Evolutionary conservation across 805 yeast genomes (phyloP), one percentile per base, ranked within the genome.

Genomic region (fission yeast (Schizosaccharomyces pombe)): DNA sequence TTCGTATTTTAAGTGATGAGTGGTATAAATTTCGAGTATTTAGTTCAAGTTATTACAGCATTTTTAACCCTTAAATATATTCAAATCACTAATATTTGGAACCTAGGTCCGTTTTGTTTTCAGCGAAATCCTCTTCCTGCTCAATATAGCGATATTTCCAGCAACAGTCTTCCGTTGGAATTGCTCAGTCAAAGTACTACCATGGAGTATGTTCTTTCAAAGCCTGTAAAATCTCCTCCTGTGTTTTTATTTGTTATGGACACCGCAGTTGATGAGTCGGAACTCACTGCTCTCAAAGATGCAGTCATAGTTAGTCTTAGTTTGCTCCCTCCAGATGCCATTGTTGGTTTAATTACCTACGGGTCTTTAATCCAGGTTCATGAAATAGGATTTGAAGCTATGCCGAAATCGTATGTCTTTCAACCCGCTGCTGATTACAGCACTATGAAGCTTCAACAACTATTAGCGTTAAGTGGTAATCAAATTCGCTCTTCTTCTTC

Each of bases 281-380:
- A 85, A 63, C 72, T 87, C 62, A 77, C 78, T 64, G 84, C 93
- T 2, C 72, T 87, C 67, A 85, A 83, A 62, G 93, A 84, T 60
- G 73, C 89, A 32, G 73, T 86, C 62, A 75, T 83, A 53, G 75
- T 82, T 55, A 78, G 91, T 1, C 72, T 87, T 60, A 74, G 83
- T 53, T 69, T 84, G 61, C 75, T 87, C 62, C 97, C 97, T 14
- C 91, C 93, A 47, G 85, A 89, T 61, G 84, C 94, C 1, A 72
- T 85, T 54, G 77, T 87, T 55, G 95, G 96, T 47, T 73, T 87
- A 61, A 76, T 87, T 63, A 84, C 96, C 11, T 84, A 71, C 63
- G 96, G 95, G 55, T 84, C 93, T 30, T 86, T 83, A 70, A 87
- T 85, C 51, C 87, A 84, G 63, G 81, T 87, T 53, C 93, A 87